phyloP scores from a whole-genome alignment of 1,284 basidiomycete genomes.

The Ganoderma boninense region DNA sequence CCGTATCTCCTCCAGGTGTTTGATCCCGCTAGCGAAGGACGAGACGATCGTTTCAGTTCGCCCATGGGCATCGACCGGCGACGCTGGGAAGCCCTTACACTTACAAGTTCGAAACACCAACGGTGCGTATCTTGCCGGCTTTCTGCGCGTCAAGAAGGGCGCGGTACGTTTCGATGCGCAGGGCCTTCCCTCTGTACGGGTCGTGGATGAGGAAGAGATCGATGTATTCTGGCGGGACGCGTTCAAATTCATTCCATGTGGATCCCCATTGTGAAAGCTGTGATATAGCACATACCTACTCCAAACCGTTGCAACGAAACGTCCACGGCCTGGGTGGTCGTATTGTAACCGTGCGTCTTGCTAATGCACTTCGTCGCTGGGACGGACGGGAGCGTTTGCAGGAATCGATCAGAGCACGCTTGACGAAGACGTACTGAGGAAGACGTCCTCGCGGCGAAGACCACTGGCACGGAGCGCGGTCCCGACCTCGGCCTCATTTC shows the following conservation, averaged over 20 bases:
- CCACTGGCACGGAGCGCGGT: slow-evolving; percentile 63
- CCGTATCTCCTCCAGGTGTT: slow-evolving; percentile 82
- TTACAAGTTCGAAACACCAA: slow-evolving; percentile 75
- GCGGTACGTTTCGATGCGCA: slow-evolving; percentile 55
- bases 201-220: slow-evolving; percentile 72
- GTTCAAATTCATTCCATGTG: background rate
- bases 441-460: slow-evolving; percentile 65
- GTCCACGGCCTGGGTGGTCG: slow-evolving; percentile 36
- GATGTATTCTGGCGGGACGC: slow-evolving; percentile 51
- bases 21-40: slow-evolving; percentile 59
- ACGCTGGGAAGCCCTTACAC: slow-evolving; percentile 26
- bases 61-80: background rate
- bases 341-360: slow-evolving; percentile 41
- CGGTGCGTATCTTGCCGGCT: slow-evolving; percentile 59
- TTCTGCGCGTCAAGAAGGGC: slow-evolving; percentile 55
- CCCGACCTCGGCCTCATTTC: slow-evolving; percentile 77
- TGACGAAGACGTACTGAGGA: slow-evolving; percentile 63
- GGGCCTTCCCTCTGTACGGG: slow-evolving; percentile 51
- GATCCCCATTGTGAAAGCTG: background rate
- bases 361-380: slow-evolving; percentile 38
- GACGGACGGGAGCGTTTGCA: background rate
- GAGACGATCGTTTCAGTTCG: background rate
- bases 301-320: slow-evolving; percentile 34
- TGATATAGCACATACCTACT: slow-evolving; percentile 29
- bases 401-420: background rate